A percentile compares a stretch with the other conserved stretches of the same genome.
phyloP scores from a whole-genome alignment of 139 green algal genomes.

The Picochlorum sp. region DNA sequence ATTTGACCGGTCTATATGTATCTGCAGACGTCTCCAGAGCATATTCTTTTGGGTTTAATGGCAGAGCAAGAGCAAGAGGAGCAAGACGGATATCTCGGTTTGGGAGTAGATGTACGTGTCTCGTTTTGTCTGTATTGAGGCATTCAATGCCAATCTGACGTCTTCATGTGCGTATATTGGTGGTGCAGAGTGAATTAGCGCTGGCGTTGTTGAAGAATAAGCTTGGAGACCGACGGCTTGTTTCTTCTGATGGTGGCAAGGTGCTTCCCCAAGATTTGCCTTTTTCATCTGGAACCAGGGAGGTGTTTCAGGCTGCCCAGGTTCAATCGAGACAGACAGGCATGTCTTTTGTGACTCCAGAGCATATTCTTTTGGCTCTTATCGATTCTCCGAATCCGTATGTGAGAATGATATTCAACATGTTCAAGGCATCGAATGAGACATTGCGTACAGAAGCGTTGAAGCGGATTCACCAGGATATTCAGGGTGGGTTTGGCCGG shows the following conservation, averaged over 20 bases:
- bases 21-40: slow-evolving; percentile 63
- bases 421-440: slow-evolving; percentile 38
- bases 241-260: not conserved
- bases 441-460: slow-evolving; percentile 42
- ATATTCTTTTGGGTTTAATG: slow-evolving; percentile 84
- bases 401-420: slow-evolving; percentile 9
- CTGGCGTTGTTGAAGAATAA: not conserved
- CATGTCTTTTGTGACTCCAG: slow-evolving; percentile 80
- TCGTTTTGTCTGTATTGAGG: not conserved
- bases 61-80: slow-evolving; percentile 47
- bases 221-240: not conserved
- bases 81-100: slow-evolving; percentile 55
- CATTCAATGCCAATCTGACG: not conserved
- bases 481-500: slow-evolving; percentile 27
- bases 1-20: not conserved
- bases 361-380: slow-evolving; percentile 84
- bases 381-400: slow-evolving; percentile 12
- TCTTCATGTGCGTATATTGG: not conserved
- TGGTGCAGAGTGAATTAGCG: not conserved
- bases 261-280: slow-evolving; percentile 45
- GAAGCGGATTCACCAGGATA: slow-evolving; percentile 49
- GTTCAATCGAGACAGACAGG: slow-evolving; percentile 66
- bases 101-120: slow-evolving; percentile 16
- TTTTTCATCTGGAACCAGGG: slow-evolving; percentile 66
- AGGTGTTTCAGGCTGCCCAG: slow-evolving; percentile 70